Percentiles rank a stretch among this genome's conserved stretches.
phyloP scores from a whole-genome alignment of 1,139 yeast genomes.

The Candida buenavistaensis region DNA sequence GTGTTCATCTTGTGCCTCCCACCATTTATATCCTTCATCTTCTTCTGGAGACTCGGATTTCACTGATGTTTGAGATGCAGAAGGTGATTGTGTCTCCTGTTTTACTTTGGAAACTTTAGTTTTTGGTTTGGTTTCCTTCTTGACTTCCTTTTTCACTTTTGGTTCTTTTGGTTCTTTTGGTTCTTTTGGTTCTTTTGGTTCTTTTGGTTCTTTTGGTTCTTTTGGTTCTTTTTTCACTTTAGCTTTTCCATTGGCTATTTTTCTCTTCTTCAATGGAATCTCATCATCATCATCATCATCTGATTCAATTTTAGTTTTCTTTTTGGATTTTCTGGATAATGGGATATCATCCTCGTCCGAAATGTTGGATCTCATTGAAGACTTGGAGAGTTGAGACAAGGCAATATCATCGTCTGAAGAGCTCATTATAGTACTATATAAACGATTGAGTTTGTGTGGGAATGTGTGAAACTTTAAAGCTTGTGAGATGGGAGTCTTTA shows the following conservation, averaged over 20 bases:
- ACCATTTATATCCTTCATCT: slow-evolving; percentile 73
- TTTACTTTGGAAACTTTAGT: slow-evolving; percentile 6
- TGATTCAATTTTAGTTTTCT: slow-evolving; percentile 4
- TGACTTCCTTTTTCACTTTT: slow-evolving; percentile 2
- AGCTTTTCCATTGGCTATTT: slow-evolving; percentile 6
- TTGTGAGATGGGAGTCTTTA: no score
- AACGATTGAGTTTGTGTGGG: no score
- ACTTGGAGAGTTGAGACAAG: slow-evolving; percentile 11
- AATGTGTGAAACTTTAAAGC: no score
- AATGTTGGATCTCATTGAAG: slow-evolving; percentile 9
- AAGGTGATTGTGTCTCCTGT: slow-evolving; percentile 6
- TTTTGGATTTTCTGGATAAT: slow-evolving; percentile 8
- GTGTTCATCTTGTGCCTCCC: slow-evolving; percentile 67
- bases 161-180: slow-evolving; percentile 8
- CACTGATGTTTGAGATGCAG: slow-evolving; percentile 3
- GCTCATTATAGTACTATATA: slow-evolving; percentile 7
- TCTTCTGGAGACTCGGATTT: slow-evolving; percentile 34
- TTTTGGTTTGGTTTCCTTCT: slow-evolving; percentile 3
- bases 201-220: slow-evolving; percentile 2
- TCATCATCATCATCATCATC: slow-evolving; percentile 6
- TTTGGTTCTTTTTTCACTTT: slow-evolving; percentile 5
- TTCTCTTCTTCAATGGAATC: slow-evolving; percentile 8
- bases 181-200: slow-evolving; percentile 6
- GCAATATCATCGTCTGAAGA: slow-evolving; percentile 14
- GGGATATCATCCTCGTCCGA: slow-evolving; percentile 15